Base-by-base conservation (phyloP, 2,329 filamentous ascomycete genomes). In the Macroventuria anomochaeta region DNA sequence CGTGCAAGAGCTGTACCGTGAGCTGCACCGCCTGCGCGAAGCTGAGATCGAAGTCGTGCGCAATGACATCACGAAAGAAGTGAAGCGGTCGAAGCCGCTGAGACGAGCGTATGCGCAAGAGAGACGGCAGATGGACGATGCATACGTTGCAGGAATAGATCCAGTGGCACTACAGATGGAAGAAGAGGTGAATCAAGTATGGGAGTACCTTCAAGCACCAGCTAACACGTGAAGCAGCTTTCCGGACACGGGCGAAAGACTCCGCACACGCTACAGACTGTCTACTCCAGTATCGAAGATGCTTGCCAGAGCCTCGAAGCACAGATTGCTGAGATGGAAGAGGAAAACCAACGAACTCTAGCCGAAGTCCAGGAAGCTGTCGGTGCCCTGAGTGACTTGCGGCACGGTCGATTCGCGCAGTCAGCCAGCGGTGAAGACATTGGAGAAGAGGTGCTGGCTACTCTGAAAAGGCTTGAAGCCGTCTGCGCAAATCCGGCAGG, bases 371-470 rank as follows among this genome's bases (percentile, higher is more conserved):
- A 82, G 59, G 81, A 85, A 50, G 87, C 83, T 0, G 83, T 95
- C 13, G 88, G 88, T 26, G 85, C 84, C 40, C 77, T 96, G 70
- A 96, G 91, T 73, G 90, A 96, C 74, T 80, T 96, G 49, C 86
- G 90, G 38, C 93, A 95, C 67, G 91, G 92, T 31, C 87, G 86
- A 49, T 83, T 95, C 53, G 74, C 76, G 32, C 76, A 76, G 20
- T 71, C 77, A 20, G 70, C 74, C 18, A 76, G 74, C 10, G 81
- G 84, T 29, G 88, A 89, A 58, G 73, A 80, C 18, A 75, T 93
- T 26, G 80, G 80, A 21, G 81, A 85, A 39, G 87, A 92, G 61
- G 83, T 91, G 25, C 76, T 91, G 15, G 83, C 87, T 39, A 87
- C 87, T 5, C 77, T 95, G 29, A 77, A 80, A 57, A 81, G 82